Percentiles rank a stretch among this genome's conserved stretches.
phyloP scores from a whole-genome alignment of 768 basidiomycete genomes.

The Pleurotus giganteus region DNA sequence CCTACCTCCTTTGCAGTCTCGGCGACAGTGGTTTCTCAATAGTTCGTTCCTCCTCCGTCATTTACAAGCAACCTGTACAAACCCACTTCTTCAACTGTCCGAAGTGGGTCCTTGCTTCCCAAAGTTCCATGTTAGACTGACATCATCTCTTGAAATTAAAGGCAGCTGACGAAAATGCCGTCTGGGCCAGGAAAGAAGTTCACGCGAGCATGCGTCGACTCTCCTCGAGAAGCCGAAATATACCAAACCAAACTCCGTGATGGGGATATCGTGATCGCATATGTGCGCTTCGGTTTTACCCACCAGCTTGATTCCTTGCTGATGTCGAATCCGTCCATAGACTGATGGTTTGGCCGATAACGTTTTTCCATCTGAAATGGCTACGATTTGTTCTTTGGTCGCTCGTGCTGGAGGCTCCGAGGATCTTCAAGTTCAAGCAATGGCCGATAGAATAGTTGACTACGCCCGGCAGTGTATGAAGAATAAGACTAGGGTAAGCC shows the following conservation, averaged over 20 bases:
- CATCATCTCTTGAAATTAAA: constrained; percentile 25
- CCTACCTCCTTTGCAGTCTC: constrained; percentile 40
- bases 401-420: constrained; percentile 56
- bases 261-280: constrained; percentile 52
- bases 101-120: constrained; percentile 29
- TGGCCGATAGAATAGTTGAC: constrained; percentile 72
- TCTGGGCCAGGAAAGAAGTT: constrained; percentile 39
- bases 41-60: constrained; percentile 63
- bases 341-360: constrained; percentile 58
- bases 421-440: constrained; percentile 59
- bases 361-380: constrained; percentile 69
- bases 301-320: too few species aligned
- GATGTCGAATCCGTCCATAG: constrained; percentile 29
- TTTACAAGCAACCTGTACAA: constrained; percentile 50
- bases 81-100: constrained; percentile 60
- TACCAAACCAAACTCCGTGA: constrained; percentile 44
- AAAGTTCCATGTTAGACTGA: constrained; percentile 8
- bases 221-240: constrained; percentile 44
- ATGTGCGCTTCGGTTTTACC: constrained; percentile 27
- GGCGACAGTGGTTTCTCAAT: constrained; percentile 81
- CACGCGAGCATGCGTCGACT: constrained; percentile 51
- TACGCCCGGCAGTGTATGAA: constrained; percentile 72
- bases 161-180: constrained; percentile 55
- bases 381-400: constrained; percentile 66
- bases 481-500: constrained; percentile 60